A percentile compares a stretch with the other conserved stretches of the same genome.
Evolutionary conservation across 768 basidiomycete genomes (phyloP).

Genomic region (Lactarius deliciosus): DNA sequence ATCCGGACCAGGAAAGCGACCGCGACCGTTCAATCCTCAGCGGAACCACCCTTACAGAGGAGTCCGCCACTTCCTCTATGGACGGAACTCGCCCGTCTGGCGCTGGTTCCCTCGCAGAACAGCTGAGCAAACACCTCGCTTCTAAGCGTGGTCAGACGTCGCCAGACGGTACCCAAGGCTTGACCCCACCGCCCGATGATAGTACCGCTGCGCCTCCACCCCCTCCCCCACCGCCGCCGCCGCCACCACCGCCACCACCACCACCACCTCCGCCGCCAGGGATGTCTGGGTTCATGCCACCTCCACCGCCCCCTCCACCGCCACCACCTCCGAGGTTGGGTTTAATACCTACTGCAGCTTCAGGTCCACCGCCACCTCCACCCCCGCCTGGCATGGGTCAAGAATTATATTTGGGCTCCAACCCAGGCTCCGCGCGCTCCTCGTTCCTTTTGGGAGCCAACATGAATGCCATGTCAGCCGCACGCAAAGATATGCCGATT

Average conservation of each 20-base stretch:
- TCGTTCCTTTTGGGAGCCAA: slow-evolving; percentile 61
- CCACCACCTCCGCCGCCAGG: slow-evolving; percentile 32
- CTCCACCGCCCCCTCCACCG: slow-evolving; percentile 39
- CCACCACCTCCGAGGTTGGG: slow-evolving; percentile 39
- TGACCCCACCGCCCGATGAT: slow-evolving; percentile 43
- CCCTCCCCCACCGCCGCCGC: slow-evolving; percentile 32
- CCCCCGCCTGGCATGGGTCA: slow-evolving; percentile 40
- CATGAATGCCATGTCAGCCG: slow-evolving; percentile 53
- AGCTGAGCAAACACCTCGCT: slow-evolving; percentile 58
- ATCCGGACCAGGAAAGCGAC: slow-evolving; percentile 57
- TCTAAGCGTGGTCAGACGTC: slow-evolving; percentile 45
- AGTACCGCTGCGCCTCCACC: slow-evolving; percentile 26
- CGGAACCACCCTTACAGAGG: slow-evolving; percentile 53
- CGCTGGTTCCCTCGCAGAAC: slow-evolving; percentile 57
- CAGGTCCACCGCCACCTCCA: slow-evolving; percentile 38
- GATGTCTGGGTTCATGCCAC: slow-evolving; percentile 36
- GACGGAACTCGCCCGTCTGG: slow-evolving; percentile 40
- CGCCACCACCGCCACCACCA: slow-evolving; percentile 38
- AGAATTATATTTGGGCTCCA: slow-evolving; percentile 40
- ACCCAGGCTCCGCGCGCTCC: slow-evolving; percentile 51
- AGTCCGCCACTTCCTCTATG: slow-evolving; percentile 42
- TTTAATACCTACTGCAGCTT: slow-evolving; percentile 32
- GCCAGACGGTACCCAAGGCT: slow-evolving; percentile 38
- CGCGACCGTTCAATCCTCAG: slow-evolving; percentile 47
- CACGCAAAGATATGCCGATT: slow-evolving; percentile 82